Evolutionary conservation across 768 basidiomycete species (phyloP).

Genomic region (Astraeus odoratus): DNA sequence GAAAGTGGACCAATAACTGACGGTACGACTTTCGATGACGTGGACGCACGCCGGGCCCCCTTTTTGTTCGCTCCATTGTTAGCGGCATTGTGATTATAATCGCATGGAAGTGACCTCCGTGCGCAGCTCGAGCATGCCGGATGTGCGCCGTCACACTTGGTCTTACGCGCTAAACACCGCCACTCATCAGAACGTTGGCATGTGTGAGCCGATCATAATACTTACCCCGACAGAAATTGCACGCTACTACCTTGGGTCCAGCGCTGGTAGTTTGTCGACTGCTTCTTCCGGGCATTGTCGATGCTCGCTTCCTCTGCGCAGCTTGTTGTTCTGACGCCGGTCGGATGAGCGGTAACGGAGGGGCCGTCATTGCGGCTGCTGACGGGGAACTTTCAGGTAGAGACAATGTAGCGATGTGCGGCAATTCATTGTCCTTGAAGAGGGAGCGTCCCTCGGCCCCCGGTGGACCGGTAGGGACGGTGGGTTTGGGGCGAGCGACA

Average conservation of each 20-base stretch:
- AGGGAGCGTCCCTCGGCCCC: slow-evolving; percentile 33
- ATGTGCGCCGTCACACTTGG: slow-evolving; percentile 83
- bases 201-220: slow-evolving; percentile 7
- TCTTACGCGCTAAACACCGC: slow-evolving; percentile 63
- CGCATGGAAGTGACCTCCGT: slow-evolving; percentile 68
- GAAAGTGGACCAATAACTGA: slow-evolving; percentile 19
- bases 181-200: slow-evolving; percentile 4
- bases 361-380: slow-evolving; percentile 50
- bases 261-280: slow-evolving; percentile 55
- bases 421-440: slow-evolving; percentile 58
- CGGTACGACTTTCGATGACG: slow-evolving; percentile 35
- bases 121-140: slow-evolving; percentile 80
- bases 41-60: slow-evolving; percentile 45
- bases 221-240: slow-evolving; percentile 84
- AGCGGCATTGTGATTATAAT: slow-evolving; percentile 64
- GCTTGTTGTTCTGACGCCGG: slow-evolving; percentile 64
- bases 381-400: slow-evolving; percentile 51
- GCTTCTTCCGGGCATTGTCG: slow-evolving; percentile 59
- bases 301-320: slow-evolving; percentile 61
- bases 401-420: slow-evolving; percentile 66
- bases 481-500: slow-evolving; percentile 24
- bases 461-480: slow-evolving; percentile 13
- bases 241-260: slow-evolving; percentile 82
- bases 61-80: slow-evolving; percentile 28
- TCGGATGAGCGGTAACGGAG: slow-evolving; percentile 55